Conservation (phyloP, 768 basidiomycete species). For the Hemileccinum rubropunctum region DNA sequence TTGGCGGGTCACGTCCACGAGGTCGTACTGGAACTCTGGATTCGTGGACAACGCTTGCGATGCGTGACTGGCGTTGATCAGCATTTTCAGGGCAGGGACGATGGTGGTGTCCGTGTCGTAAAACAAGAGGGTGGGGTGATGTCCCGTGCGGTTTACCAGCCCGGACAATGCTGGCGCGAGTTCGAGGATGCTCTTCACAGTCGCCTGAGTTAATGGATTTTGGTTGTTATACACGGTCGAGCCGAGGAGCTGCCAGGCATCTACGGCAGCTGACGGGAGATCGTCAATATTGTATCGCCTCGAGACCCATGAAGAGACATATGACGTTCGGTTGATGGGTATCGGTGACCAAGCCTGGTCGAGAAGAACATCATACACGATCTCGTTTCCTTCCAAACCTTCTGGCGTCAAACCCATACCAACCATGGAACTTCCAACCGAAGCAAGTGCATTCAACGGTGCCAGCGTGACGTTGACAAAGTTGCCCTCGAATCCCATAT, state of each 20-base stretch:
- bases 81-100: conserved; percentile 72
- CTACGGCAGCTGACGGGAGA: conserved; percentile 23
- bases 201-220: conserved; percentile 31
- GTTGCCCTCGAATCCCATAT: conserved; percentile 38
- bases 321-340: conserved; percentile 30
- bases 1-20: conserved; percentile 40
- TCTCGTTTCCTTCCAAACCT: conserved; percentile 43
- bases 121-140: conserved; percentile 33
- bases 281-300: conserved; percentile 33
- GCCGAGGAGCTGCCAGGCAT: conserved; percentile 38
- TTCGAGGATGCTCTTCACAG: conserved; percentile 38
- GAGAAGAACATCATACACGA: conserved; percentile 40
- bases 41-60: conserved; percentile 14
- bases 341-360: conserved; percentile 41
- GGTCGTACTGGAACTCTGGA: conserved; percentile 38
- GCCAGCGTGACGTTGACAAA: conserved; percentile 33
- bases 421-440: conserved; percentile 33
- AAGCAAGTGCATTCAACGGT: conserved; percentile 31
- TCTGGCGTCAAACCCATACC: conserved; percentile 40
- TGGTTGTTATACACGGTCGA: conserved; percentile 39
- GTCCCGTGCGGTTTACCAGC: conserved; percentile 32
- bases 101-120: conserved; percentile 52
- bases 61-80: conserved; percentile 40
- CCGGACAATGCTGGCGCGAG: conserved; percentile 34
- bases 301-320: conserved; percentile 33